A percentile compares a stretch with the other conserved stretches of the same genome.
Evolutionary conservation across 805 yeast genomes (phyloP).

Genomic region (Lipomyces sp.): DNA sequence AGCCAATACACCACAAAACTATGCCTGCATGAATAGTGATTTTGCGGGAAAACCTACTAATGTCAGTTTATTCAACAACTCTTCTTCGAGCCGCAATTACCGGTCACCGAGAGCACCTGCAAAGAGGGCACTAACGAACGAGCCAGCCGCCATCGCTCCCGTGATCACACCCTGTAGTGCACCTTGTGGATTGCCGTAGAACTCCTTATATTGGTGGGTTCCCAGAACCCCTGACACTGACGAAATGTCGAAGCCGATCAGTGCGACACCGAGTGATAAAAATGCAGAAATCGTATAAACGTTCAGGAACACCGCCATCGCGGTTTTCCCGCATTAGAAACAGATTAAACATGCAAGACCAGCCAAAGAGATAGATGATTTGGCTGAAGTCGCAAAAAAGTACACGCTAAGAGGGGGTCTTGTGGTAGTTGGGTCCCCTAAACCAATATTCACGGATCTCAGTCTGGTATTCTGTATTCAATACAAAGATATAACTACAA

Average conservation of each 20-base stretch:
- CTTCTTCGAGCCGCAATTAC: constrained; percentile 32
- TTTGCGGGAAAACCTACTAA: constrained; percentile 35
- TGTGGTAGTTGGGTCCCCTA: no score
- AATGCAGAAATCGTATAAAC: constrained; percentile 55
- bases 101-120: constrained; percentile 38
- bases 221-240: constrained; percentile 66
- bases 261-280: constrained; percentile 62
- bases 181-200: constrained; percentile 57
- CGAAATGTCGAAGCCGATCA: constrained; percentile 71
- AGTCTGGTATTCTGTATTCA: no score
- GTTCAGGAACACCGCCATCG: constrained; percentile 45
- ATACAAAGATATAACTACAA: no score
- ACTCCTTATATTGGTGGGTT: constrained; percentile 51
- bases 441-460: no score
- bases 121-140: constrained; percentile 61
- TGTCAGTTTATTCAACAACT: constrained; percentile 44
- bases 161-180: constrained; percentile 64
- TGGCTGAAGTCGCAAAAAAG: no score
- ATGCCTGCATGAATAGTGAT: constrained; percentile 34
- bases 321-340: neutral
- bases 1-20: constrained; percentile 36
- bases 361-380: no score
- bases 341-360: no score
- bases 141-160: constrained; percentile 68
- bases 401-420: no score